A percentile compares a stretch with the other conserved stretches of the same genome.
These are phyloP conservation scores for Vachellia collinsii DNA, from an alignment of 306 rosid species.

Conservation along the genomic window DNA sequence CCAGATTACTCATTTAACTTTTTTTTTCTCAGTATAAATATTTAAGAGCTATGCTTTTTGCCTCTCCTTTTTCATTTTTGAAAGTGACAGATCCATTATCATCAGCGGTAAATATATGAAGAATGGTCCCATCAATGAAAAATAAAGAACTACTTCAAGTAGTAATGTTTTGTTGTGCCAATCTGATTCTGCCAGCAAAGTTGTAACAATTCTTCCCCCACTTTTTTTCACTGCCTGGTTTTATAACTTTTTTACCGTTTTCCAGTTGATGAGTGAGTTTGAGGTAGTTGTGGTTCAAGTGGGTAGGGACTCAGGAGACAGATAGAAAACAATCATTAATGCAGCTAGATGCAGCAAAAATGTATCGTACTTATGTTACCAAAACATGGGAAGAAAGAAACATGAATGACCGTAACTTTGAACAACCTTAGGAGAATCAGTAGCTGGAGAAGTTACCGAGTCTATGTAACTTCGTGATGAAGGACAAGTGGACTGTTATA, in stretches of 20 bases:
- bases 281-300: conserved; percentile 23
- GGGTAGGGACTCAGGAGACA: conserved; percentile 14
- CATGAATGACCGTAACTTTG: conserved; percentile 5
- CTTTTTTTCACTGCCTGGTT: not conserved
- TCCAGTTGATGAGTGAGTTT: conserved; percentile 11
- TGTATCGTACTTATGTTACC: not conserved
- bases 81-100: not conserved
- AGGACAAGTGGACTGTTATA: conserved; percentile 12
- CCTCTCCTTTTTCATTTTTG: not conserved
- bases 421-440: conserved; percentile 27
- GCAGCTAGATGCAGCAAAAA: conserved; percentile 36
- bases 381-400: conserved; percentile 6
- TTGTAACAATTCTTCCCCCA: conserved; percentile 7
- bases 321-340: conserved; percentile 17
- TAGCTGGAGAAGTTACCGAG: conserved; percentile 35
- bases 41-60: conserved; percentile 34
- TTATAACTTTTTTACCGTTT: conserved; percentile 35
- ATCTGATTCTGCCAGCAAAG: conserved; percentile 37
- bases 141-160: conserved; percentile 21
- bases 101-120: conserved; percentile 19
- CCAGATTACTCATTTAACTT: conserved; percentile 45
- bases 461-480: conserved; percentile 33
- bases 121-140: conserved; percentile 34
- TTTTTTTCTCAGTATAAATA: conserved; percentile 41
- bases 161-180: not conserved